Base-by-base conservation (phyloP, 495 filamentous ascomycete species). In the Venustampulla echinocandica region DNA sequence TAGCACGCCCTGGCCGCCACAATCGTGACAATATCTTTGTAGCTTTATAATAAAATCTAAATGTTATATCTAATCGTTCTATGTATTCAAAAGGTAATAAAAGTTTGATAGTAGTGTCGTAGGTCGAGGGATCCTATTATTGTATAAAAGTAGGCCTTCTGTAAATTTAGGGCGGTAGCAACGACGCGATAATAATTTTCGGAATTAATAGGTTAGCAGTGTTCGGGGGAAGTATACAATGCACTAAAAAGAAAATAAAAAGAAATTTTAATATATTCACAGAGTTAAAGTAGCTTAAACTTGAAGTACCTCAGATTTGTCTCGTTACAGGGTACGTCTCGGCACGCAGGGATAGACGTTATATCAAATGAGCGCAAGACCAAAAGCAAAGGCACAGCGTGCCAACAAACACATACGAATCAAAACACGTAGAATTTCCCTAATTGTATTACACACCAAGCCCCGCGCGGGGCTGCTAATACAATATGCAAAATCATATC, bases 271-370 rank as follows among this genome's bases (percentile, higher is more conserved):
- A 46, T 14, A 11, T 18, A 24, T 35, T 45, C 42, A 46, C 34
- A 66, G 28, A 30, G 53, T 23, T n/a, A 18, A 18, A 27, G 37
- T 34, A 30, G 38, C 42, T 22, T 24, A 21, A 40, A 38, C 47
- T 38, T 19, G 36, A 54, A 41, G 40, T 47, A 30, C 27, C 44
- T 46, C 46, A 19, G 38, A 9, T 50, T 25, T 42, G 37, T 34
- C 28, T 55, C 15, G 40, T 49, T 15, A 45, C 10, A 34, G 10
- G 17, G 37, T 40, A 70, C 69, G 69, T 64, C 10, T 33, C 25
- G 11, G 15, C 25, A 44, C 10, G 17, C 18, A 37, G 34, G 15
- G 34, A 37, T 17, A 37, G 15, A 37, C 34, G 34, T 37, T 37
- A 37, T 37, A 32, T 9, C 17, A 15, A 20, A n/a, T 15, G 23